phyloP scores from a whole-genome alignment of 495 filamentous ascomycete species.

The Penicillium tannophilum region DNA sequence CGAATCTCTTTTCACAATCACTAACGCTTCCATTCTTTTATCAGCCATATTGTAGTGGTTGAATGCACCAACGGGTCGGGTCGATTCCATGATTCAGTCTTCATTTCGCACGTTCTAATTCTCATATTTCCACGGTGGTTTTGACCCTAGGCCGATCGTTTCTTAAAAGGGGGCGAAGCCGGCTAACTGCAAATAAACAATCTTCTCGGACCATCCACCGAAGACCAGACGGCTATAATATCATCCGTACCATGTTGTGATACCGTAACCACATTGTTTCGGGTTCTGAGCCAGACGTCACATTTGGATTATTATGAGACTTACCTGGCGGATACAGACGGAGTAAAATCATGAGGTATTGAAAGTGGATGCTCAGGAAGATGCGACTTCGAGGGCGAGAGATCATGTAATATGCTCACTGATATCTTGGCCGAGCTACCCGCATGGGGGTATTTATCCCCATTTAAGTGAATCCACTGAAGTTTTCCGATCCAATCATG shows the following conservation, averaged over 20 bases:
- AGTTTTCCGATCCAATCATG: not conserved
- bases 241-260: constrained; percentile 7
- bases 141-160: constrained; percentile 27
- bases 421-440: not conserved
- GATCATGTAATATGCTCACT: not conserved
- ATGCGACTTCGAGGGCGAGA: not conserved
- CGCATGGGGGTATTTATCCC: not conserved
- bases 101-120: not conserved
- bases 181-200: constrained; percentile 5
- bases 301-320: not conserved
- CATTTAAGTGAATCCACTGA: not conserved
- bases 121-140: not conserved
- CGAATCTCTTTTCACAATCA: too few relatives aligned
- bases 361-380: not conserved
- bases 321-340: too few relatives aligned
- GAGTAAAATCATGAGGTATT: not conserved
- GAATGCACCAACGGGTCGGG: too few relatives aligned
- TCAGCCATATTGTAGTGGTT: too few relatives aligned
- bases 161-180: constrained; percentile 13
- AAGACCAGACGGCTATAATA: constrained; percentile 16
- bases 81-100: constrained; percentile 19
- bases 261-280: not conserved
- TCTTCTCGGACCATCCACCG: constrained; percentile 23
- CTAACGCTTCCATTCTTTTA: too few relatives aligned
- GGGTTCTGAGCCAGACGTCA: too few relatives aligned